phyloP scores from a whole-genome alignment of 352 stramenopile species.

The Pythium oligandrum region DNA sequence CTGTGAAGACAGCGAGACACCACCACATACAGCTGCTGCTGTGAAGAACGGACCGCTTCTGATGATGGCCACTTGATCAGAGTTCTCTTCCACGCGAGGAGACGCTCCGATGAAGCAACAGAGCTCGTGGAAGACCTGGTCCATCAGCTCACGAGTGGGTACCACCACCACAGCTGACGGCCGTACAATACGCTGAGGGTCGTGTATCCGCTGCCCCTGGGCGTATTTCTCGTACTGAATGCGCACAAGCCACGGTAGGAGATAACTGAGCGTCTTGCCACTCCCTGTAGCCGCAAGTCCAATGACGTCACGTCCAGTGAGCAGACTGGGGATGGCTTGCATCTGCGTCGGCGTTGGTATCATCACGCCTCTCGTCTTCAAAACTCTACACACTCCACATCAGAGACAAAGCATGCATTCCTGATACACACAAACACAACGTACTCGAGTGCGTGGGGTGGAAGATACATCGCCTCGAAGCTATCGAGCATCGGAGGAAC shows the following conservation, averaged over 20 bases:
- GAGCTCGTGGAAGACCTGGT: slow-evolving; percentile 90
- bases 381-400: slow-evolving; percentile 8
- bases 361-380: slow-evolving; percentile 44
- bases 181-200: slow-evolving; percentile 29
- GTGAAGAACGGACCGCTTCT: not conserved
- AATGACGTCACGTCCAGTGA: slow-evolving; percentile 89
- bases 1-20: slow-evolving; percentile 30
- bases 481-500: slow-evolving; percentile 24
- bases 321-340: slow-evolving; percentile 85
- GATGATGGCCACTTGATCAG: not conserved
- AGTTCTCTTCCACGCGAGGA: too few relatives aligned
- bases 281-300: slow-evolving; percentile 91
- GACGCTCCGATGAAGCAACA: slow-evolving; percentile 17
- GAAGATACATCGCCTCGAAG: slow-evolving; percentile 37
- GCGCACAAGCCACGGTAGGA: slow-evolving; percentile 86
- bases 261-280: slow-evolving; percentile 96
- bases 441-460: slow-evolving; percentile 15
- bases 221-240: slow-evolving; percentile 17
- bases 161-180: slow-evolving; percentile 88
- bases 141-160: slow-evolving; percentile 94
- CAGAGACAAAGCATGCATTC: not conserved
- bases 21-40: slow-evolving; percentile 53
- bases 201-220: slow-evolving; percentile 35
- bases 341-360: slow-evolving; percentile 97
- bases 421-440: slow-evolving; percentile 1